A percentile compares a stretch with the other conserved stretches of the same genome.
Conservation (phyloP, 495 filamentous ascomycete species). For the Rhypophila decipiens region DNA sequence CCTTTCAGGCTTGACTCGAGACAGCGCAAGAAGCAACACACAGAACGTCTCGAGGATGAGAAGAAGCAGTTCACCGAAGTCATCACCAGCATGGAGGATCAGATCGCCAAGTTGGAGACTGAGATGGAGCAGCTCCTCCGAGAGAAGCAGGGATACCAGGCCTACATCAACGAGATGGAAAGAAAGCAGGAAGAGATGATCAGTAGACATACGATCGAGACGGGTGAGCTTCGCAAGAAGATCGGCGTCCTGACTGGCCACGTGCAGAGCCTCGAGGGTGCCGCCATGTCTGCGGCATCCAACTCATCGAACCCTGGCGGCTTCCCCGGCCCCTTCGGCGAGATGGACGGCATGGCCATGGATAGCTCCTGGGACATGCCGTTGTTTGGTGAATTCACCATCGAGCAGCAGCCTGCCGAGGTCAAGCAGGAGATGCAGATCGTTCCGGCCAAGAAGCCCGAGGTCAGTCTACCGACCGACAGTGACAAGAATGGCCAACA, state of each 20-base stretch:
- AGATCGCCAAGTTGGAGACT: conserved; percentile 58
- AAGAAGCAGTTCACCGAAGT: conserved; percentile 79
- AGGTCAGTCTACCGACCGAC: conserved; percentile 44
- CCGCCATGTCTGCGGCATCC: conserved; percentile 44
- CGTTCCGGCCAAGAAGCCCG: conserved; percentile 50
- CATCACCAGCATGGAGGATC: conserved; percentile 75
- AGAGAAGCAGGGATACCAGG: conserved; percentile 64
- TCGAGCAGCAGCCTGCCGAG: conserved; percentile 40
- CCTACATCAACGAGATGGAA: conserved; percentile 69
- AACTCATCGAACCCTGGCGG: conserved; percentile 50
- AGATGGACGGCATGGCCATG: conserved; percentile 81
- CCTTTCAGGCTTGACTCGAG: conserved; percentile 77
- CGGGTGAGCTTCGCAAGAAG: conserved; percentile 91
- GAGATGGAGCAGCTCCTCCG: conserved; percentile 61
- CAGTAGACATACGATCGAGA: conserved; percentile 84
- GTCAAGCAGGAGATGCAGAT: conserved; percentile 52
- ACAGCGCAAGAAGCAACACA: conserved; percentile 98
- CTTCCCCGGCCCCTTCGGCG: conserved; percentile 62
- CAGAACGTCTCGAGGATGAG: conserved; percentile 92
- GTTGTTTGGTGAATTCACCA: conserved; percentile 58
- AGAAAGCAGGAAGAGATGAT: conserved; percentile 91
- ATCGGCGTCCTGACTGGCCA: conserved; percentile 82
- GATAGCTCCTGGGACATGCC: conserved; percentile 74
- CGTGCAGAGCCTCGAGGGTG: conserved; percentile 69
- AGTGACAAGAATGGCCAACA: conserved; percentile 58